These are phyloP conservation scores for Nosema granulosis DNA, from an alignment of 371 early-diverging fungal genomes.

Conservation along the genomic window DNA sequence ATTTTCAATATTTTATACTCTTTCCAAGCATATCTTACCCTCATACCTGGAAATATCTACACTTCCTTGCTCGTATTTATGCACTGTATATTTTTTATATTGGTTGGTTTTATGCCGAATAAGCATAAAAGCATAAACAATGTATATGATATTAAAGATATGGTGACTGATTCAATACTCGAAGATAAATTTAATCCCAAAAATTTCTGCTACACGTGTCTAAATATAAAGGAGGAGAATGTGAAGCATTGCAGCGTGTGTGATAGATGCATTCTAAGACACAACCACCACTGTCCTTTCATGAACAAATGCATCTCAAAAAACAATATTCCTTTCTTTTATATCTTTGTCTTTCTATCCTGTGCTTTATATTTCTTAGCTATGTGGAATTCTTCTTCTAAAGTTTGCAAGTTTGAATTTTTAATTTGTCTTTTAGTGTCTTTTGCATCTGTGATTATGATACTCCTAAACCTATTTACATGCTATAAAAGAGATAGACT, in stretches of 20 bases:
- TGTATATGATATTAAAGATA: neutral
- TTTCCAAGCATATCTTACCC: neutral
- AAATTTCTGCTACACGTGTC: constrained; percentile 47
- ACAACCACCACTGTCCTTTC: constrained; percentile 48
- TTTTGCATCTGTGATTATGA: neutral
- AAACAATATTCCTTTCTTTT: neutral
- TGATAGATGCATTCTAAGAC: constrained; percentile 25
- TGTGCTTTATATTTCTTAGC: neutral
- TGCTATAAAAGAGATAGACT: too few relatives aligned
- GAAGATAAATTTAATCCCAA: constrained; percentile 20
- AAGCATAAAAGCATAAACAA: neutral
- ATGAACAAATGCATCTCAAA: constrained; percentile 40
- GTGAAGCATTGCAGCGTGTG: constrained; percentile 44
- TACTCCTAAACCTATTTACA: neutral
- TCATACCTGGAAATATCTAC: neutral
- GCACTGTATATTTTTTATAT: neutral
- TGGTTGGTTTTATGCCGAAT: neutral
- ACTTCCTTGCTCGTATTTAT: neutral
- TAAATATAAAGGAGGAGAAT: constrained; percentile 17
- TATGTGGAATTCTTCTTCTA: neutral
- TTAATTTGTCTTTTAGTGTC: neutral
- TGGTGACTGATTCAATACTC: constrained; percentile 14
- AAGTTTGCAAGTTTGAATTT: neutral
- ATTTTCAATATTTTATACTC: neutral
- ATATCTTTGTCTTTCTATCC: neutral